Conservation (phyloP, 2,329 filamentous ascomycete species). For the Orbilia blumenaviensis region DNA sequence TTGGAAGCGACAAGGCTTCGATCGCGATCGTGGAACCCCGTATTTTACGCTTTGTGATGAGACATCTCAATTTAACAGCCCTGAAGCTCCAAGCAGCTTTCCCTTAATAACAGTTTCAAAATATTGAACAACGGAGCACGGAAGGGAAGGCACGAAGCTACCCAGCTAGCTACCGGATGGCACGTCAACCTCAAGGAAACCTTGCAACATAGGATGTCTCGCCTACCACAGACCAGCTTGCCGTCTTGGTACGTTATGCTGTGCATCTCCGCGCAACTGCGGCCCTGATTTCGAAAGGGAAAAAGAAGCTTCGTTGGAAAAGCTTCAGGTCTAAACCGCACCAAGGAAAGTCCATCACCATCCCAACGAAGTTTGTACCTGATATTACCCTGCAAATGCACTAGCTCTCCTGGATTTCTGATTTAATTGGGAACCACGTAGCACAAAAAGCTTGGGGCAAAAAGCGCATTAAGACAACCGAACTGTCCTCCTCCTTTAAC, state of each 20-base stretch:
- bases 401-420: conserved; percentile 12
- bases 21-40: conserved; percentile 50
- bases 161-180: conserved; percentile 43
- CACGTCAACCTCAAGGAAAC: conserved; percentile 38
- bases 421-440: conserved; percentile 49
- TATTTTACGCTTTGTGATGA: conserved; percentile 32
- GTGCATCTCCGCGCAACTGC: conserved; percentile 36
- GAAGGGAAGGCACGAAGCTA: conserved; percentile 13
- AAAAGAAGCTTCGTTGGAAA: conserved; percentile 31
- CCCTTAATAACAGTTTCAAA: not conserved
- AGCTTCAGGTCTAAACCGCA: conserved; percentile 15
- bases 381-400: conserved; percentile 32
- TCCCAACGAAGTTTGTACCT: conserved; percentile 27
- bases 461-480: conserved; percentile 22
- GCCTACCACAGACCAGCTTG: conserved; percentile 46
- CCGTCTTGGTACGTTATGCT: conserved; percentile 48
- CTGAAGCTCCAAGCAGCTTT: not conserved
- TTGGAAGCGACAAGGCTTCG: conserved; percentile 31
- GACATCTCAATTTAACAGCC: conserved; percentile 46
- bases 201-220: conserved; percentile 28
- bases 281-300: conserved; percentile 8
- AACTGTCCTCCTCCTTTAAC: conserved; percentile 12
- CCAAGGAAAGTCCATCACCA: not conserved
- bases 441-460: conserved; percentile 24
- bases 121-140: conserved; percentile 4